Percentiles rank a stretch among this genome's conserved stretches.
Conservation (phyloP, 2,329 filamentous ascomycete genomes). For the Penicillium crustosum region DNA sequence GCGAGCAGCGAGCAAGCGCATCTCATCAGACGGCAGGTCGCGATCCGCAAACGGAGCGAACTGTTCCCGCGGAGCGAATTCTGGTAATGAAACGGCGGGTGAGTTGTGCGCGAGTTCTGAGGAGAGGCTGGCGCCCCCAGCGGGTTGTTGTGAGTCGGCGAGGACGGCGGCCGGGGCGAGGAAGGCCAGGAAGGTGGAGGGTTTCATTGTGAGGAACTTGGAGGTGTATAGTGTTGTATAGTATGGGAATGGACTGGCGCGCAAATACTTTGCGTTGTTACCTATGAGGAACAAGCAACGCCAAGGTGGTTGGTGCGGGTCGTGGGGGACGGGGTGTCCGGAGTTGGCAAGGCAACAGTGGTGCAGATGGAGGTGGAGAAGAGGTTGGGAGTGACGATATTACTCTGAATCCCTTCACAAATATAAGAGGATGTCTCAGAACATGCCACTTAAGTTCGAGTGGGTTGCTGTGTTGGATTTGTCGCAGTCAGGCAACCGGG, state of each 20-base stretch:
- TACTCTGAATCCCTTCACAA: background rate
- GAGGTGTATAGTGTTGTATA: slow-evolving; percentile 1
- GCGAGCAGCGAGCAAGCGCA: slow-evolving; percentile 18
- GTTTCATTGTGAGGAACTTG: slow-evolving; percentile 18
- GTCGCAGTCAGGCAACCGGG: slow-evolving; percentile 6
- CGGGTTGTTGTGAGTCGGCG: slow-evolving; percentile 19
- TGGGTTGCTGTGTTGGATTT: slow-evolving; percentile 2
- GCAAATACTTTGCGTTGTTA: slow-evolving; percentile 11
- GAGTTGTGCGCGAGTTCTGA: slow-evolving; percentile 18
- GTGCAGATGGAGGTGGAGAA: slow-evolving; percentile 1
- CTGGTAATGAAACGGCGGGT: slow-evolving; percentile 24
- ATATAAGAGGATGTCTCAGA: background rate
- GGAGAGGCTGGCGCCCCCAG: slow-evolving; percentile 8
- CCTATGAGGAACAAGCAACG: slow-evolving; percentile 25
- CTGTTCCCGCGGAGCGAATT: slow-evolving; percentile 8
- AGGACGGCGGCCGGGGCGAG: slow-evolving; percentile 22
- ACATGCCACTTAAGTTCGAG: slow-evolving; percentile 1
- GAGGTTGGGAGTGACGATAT: background rate
- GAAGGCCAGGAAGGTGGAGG: slow-evolving; percentile 16
- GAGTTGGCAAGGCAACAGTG: slow-evolving; percentile 29
- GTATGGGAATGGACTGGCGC: background rate
- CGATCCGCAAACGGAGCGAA: slow-evolving; percentile 2
- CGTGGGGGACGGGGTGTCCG: slow-evolving; percentile 11
- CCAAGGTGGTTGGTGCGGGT: slow-evolving; percentile 27
- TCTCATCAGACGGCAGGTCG: background rate